Conservation (phyloP, 1,139 yeast genomes). For the Suhomyces ambrosiae region DNA sequence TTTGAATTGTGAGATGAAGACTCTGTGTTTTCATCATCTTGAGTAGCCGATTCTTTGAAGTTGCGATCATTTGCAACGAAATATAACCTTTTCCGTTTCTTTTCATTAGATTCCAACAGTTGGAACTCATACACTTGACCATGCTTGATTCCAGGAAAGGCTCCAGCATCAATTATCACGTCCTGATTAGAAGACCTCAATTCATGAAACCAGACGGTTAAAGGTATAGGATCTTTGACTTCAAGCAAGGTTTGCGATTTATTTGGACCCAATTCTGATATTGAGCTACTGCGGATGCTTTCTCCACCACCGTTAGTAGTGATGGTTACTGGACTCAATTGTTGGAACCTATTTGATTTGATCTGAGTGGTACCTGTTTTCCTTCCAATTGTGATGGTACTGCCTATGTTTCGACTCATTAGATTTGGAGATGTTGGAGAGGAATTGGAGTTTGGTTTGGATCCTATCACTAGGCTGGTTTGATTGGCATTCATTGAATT, state of each 20-base stretch:
- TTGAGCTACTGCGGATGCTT: slow-evolving; percentile 9
- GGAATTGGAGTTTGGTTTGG: slow-evolving; percentile 8
- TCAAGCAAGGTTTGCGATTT: neutral
- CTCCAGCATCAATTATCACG: slow-evolving; percentile 67
- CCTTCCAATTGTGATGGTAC: slow-evolving; percentile 23
- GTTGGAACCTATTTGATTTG: slow-evolving; percentile 7
- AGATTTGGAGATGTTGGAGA: slow-evolving; percentile 10
- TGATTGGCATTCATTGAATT: slow-evolving; percentile 15
- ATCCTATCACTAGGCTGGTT: slow-evolving; percentile 15
- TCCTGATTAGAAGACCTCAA: slow-evolving; percentile 57
- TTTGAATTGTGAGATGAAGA: slow-evolving; percentile 13
- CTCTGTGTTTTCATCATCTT: slow-evolving; percentile 7
- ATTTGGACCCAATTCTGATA: slow-evolving; percentile 1
- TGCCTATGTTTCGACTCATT: slow-evolving; percentile 19
- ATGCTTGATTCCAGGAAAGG: slow-evolving; percentile 44
- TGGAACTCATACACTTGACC: slow-evolving; percentile 77
- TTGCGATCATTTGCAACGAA: slow-evolving; percentile 27
- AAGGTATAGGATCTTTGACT: slow-evolving; percentile 35
- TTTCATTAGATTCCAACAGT: slow-evolving; percentile 17
- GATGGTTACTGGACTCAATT: slow-evolving; percentile 5
- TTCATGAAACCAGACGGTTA: slow-evolving; percentile 79
- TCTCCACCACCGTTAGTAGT: slow-evolving; percentile 2
- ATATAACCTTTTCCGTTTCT: slow-evolving; percentile 37
- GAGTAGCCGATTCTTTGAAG: slow-evolving; percentile 12
- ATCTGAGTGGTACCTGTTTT: slow-evolving; percentile 5